These are phyloP conservation scores for Cunninghamia lanceolata DNA, from an alignment of 75 land plant genomes.

Conservation along the genomic window DNA sequence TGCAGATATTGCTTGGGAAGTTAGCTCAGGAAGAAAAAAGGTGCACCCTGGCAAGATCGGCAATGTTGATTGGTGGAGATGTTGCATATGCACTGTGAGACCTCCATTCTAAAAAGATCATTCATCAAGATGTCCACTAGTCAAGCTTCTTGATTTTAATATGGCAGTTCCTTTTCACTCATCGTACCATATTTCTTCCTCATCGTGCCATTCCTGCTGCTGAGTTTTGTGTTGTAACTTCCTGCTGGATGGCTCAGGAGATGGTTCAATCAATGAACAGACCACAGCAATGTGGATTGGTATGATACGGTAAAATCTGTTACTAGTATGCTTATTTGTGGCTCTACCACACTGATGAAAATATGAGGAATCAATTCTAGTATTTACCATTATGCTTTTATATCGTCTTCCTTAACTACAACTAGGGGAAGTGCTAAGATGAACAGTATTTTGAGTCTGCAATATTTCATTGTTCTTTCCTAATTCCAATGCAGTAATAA, in stretches of 20 bases:
- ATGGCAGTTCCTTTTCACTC: constrained; percentile 86
- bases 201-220: constrained; percentile 75
- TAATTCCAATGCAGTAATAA: too few relatives aligned
- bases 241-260: constrained; percentile 99
- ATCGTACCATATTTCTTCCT: constrained; percentile 69
- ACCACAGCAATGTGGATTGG: constrained; percentile 71
- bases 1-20: constrained; percentile 56
- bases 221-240: constrained; percentile 87
- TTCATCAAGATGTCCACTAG: constrained; percentile 82
- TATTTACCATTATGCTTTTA: too few relatives aligned
- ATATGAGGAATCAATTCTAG: too few relatives aligned
- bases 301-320: constrained; percentile 19
- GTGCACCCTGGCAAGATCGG: too few relatives aligned
- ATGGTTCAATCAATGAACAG: constrained; percentile 72
- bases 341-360: too few relatives aligned
- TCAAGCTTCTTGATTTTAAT: constrained; percentile 95
- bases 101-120: constrained; percentile 78
- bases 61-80: constrained; percentile 75
- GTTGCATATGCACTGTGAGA: constrained; percentile 72
- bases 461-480: too few relatives aligned
- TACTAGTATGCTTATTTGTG: neutral
- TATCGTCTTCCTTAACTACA: too few relatives aligned
- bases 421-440: too few relatives aligned
- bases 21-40: too few relatives aligned
- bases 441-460: too few relatives aligned